phyloP scores from a whole-genome alignment of 345 rosid species.

The Salix caprea region DNA sequence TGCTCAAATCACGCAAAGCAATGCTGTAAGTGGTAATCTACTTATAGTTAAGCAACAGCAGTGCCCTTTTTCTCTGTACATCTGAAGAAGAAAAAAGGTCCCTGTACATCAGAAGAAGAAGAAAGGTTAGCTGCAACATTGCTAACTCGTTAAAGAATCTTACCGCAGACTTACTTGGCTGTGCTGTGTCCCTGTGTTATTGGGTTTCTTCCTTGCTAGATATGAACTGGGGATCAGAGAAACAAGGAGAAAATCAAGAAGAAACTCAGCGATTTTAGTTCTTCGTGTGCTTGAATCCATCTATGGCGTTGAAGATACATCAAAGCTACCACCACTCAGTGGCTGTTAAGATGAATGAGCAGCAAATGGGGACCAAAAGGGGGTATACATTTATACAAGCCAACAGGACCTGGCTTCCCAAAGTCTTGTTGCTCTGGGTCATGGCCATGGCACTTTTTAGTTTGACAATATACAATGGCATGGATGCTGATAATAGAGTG shows the following conservation, averaged over 20 bases:
- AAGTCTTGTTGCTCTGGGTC: slow-evolving; percentile 51
- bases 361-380: slow-evolving; percentile 47
- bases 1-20: slow-evolving; percentile 42
- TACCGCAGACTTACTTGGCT: slow-evolving; percentile 1
- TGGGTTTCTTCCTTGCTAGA: slow-evolving; percentile 37
- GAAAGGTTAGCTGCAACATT: slow-evolving; percentile 21
- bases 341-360: slow-evolving; percentile 58
- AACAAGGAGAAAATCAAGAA: slow-evolving; percentile 20
- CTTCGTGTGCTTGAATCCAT: slow-evolving; percentile 5
- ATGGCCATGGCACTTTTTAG: slow-evolving; percentile 43
- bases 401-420: slow-evolving; percentile 65
- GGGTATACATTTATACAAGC: slow-evolving; percentile 66
- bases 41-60: slow-evolving; percentile 17
- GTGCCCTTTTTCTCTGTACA: slow-evolving; percentile 21
- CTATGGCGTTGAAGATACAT: slow-evolving; percentile 61
- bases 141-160: slow-evolving; percentile 9
- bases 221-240: slow-evolving; percentile 45
- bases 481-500: slow-evolving; percentile 60
- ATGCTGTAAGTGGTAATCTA: slow-evolving; percentile 40
- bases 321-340: slow-evolving; percentile 49
- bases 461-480: slow-evolving; percentile 41
- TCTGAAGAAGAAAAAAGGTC: neutral
- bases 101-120: slow-evolving; percentile 6
- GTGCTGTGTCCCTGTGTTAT: slow-evolving; percentile 18
- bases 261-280: slow-evolving; percentile 20